Base-by-base conservation (phyloP, 169 alveolate species). In the Eimeria necatrix region DNA sequence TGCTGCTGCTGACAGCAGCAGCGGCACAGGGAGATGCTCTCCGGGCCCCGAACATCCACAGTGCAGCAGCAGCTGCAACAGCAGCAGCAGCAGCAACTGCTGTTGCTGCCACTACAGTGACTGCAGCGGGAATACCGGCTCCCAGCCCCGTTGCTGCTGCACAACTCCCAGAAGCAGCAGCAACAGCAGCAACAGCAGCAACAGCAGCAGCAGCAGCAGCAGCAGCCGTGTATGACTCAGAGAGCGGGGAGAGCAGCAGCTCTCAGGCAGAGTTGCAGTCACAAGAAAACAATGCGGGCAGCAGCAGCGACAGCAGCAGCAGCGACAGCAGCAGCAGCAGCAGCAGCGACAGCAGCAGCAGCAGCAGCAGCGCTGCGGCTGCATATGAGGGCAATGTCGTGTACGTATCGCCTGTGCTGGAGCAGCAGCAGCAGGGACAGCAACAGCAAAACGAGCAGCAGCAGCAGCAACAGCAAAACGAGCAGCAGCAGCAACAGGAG, bases 131-230 rank as follows among this genome's bases (percentile, higher is more conserved):
- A n/a, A n/a, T n/a, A n/a, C n/a, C n/a, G n/a, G n/a, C n/a, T n/a
- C n/a, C n/a, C n/a, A n/a, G n/a, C n/a, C n/a, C n/a, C n/a, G n/a
- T n/a, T n/a, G n/a, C n/a, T n/a, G n/a, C n/a, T n/a, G n/a, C n/a
- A n/a, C n/a, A n/a, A n/a, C n/a, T n/a, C 64, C 14, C 64, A 56
- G 64, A 56, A 56, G 78, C 6, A 68, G 78, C 78, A n/a, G 78
- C 78, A 68, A 68, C 78, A n/a, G 8, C 78, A 5, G 8, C 78
- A 53, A 53, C n/a, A n/a, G n/a, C n/a, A n/a, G n/a, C n/a, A n/a
- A n/a, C n/a, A n/a, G n/a, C n/a, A n/a, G n/a, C n/a, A n/a, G n/a
- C n/a, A n/a, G n/a, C n/a, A n/a, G n/a, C n/a, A n/a, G n/a, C n/a
- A n/a, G n/a, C n/a, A n/a, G n/a, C n/a, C n/a, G n/a, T n/a, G n/a